These are phyloP conservation scores for Chlorella sp. DNA, from an alignment of 139 green algal species.

Conservation along the genomic window DNA sequence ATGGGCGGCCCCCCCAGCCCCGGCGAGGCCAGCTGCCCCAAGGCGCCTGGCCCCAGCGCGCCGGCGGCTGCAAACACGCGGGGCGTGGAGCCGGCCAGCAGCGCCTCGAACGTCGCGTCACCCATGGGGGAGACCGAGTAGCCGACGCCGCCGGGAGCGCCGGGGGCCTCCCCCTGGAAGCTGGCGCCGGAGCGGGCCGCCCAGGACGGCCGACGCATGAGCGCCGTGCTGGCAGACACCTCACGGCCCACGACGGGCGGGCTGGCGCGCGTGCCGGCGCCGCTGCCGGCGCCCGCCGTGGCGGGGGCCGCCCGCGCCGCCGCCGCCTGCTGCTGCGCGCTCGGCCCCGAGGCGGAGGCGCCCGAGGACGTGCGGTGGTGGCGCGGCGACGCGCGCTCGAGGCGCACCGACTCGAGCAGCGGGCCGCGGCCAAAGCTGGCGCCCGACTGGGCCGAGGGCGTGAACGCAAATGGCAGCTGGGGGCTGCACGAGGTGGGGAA, in stretches of 20 bases:
- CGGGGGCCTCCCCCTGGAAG: background rate
- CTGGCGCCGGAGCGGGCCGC: slow-evolving; percentile 20
- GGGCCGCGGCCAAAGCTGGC: slow-evolving; percentile 14
- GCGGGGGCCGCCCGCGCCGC: no score
- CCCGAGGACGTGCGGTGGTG: background rate
- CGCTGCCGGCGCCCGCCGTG: background rate
- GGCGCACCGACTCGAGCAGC: background rate
- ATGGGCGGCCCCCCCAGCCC: background rate
- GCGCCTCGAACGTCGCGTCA: slow-evolving; percentile 22
- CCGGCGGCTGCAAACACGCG: slow-evolving; percentile 17
- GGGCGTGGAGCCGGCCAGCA: slow-evolving; percentile 27
- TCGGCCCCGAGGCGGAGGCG: background rate
- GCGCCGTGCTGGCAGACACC: slow-evolving; percentile 42
- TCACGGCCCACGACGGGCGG: slow-evolving; percentile 46
- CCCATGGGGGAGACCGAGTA: slow-evolving; percentile 36
- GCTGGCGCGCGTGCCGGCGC: slow-evolving; percentile 22
- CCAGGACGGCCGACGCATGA: slow-evolving; percentile 58
- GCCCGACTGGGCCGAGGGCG: slow-evolving; percentile 62
- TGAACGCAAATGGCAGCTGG: slow-evolving; percentile 82
- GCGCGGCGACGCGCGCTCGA: slow-evolving; percentile 5
- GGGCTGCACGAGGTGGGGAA: slow-evolving; percentile 60
- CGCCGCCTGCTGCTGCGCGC: slow-evolving; percentile 1
- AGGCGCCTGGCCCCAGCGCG: background rate
- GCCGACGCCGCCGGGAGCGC: slow-evolving; percentile 19
- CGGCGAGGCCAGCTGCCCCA: background rate